Base-by-base conservation (phyloP, 352 stramenopile genomes). In the Phytophthora capsici region DNA sequence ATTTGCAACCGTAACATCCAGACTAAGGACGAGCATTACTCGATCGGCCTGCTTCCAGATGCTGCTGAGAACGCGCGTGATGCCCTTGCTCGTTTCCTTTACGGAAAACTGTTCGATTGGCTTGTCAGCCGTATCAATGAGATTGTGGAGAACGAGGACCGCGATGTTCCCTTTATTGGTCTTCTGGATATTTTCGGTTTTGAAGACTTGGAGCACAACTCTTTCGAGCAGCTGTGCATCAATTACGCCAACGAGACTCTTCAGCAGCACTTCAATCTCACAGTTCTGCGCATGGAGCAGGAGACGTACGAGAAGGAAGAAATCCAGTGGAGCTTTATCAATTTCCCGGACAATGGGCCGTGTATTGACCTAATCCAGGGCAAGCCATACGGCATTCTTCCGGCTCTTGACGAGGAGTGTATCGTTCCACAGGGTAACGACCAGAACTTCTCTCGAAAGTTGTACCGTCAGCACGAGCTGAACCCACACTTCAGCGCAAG, bases 211-310 rank as follows among this genome's bases (percentile, higher is more conserved):
- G 81, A 79, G 55, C 64, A 88, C 73, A 99, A 98, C 68, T 95
- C 92, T 19, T 98, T 98, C 57, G 96, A 99, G 72, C 96, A 99
- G 51, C 61, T 97, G 7, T 98, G 93, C 69, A 98, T 98, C 65
- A 98, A 98, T 77, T 98, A 96, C 69, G 89, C 89, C 2, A 98
- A 98, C 60, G 93, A 98, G 55, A 97, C 91, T 41, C 72, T 98
- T 25, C 93, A 98, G 78, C 88, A 97, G 49, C 91, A 97, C 64
- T 98, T 98, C 61, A 98, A 97, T 40, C 65, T 86, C 1, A 93
- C 88, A 20, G 88, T 98, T 6, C 75, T 98, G 46, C 84, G 87
- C 13, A 82, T 93, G 48, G 91, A 97, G 57, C 87, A 96, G 59
- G 85, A 95, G 54, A 88, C 81, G 54, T 98, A 98, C 53, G 85